Conservation (phyloP, 2,329 filamentous ascomycete genomes). For the Saccharata proteae region DNA sequence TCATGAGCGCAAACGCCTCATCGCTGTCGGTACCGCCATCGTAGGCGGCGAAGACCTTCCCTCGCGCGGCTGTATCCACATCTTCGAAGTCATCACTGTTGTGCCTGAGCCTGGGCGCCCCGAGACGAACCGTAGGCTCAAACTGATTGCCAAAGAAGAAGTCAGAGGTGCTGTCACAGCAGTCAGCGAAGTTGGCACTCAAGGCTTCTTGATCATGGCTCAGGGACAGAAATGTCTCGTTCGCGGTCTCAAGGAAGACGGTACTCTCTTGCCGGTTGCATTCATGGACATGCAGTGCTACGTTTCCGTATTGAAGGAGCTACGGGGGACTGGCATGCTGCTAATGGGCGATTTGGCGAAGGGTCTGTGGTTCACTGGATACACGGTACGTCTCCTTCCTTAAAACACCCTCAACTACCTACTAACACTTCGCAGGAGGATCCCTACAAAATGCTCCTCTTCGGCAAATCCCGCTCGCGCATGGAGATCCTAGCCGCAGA, state of each 20-base stretch:
- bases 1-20: constrained; percentile 69
- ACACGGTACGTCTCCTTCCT: constrained; percentile 46
- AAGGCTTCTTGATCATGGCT: constrained; percentile 77
- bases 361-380: constrained; percentile 91
- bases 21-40: constrained; percentile 75
- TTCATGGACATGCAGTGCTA: constrained; percentile 98
- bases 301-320: constrained; percentile 71
- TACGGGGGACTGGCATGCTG: constrained; percentile 73
- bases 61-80: constrained; percentile 71
- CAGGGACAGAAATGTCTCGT: constrained; percentile 98
- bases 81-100: constrained; percentile 84
- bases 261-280: constrained; percentile 79
- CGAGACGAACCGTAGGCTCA: constrained; percentile 75
- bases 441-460: constrained; percentile 86
- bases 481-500: constrained; percentile 74
- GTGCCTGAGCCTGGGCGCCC: constrained; percentile 78
- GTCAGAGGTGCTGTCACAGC: constrained; percentile 87
- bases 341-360: constrained; percentile 84
- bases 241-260: constrained; percentile 87
- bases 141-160: constrained; percentile 78
- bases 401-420: constrained; percentile 7
- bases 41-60: constrained; percentile 85
- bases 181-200: constrained; percentile 70
- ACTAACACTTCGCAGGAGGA: constrained; percentile 49
- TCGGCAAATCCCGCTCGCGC: constrained; percentile 71